A percentile compares a stretch with the other conserved stretches of the same genome.
phyloP scores from a whole-genome alignment of 2,329 filamentous ascomycete species.

The Aschersonia sp. region DNA sequence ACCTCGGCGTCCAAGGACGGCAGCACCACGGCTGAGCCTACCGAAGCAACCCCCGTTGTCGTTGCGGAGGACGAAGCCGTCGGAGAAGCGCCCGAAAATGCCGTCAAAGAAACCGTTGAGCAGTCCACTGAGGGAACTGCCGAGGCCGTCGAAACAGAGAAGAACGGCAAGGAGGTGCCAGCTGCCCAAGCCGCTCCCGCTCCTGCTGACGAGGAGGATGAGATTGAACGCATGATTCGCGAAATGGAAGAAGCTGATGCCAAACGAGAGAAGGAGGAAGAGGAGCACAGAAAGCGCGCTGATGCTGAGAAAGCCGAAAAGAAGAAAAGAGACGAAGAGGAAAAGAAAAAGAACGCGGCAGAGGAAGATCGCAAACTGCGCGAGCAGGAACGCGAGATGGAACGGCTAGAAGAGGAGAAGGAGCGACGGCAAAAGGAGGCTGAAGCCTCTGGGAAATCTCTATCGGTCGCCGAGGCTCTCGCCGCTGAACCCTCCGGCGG shows the following conservation, averaged over 20 bases:
- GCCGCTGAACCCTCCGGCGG: constrained; percentile 24
- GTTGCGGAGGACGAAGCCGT: too few relatives aligned
- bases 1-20: constrained; percentile 1
- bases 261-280: constrained; percentile 32
- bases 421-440: constrained; percentile 38
- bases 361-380: constrained; percentile 52
- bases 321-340: constrained; percentile 34
- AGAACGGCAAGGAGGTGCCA: constrained; percentile 13
- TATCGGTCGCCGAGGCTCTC: constrained; percentile 37
- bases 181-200: constrained; percentile 16
- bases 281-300: constrained; percentile 29
- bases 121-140: background rate
- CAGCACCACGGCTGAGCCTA: background rate
- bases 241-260: constrained; percentile 47
- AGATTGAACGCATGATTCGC: constrained; percentile 43
- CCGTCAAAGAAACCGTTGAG: background rate
- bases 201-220: constrained; percentile 36
- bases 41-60: background rate
- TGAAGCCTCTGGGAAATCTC: constrained; percentile 32
- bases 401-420: constrained; percentile 57
- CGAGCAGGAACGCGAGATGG: constrained; percentile 60
- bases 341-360: constrained; percentile 29
- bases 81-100: too few relatives aligned
- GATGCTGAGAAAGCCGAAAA: constrained; percentile 29
- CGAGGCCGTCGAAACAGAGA: constrained; percentile 9